A percentile compares a stretch with the other conserved stretches of the same genome.
Conservation (phyloP, 768 basidiomycete genomes). For the Termitomyces eurrhizus region DNA sequence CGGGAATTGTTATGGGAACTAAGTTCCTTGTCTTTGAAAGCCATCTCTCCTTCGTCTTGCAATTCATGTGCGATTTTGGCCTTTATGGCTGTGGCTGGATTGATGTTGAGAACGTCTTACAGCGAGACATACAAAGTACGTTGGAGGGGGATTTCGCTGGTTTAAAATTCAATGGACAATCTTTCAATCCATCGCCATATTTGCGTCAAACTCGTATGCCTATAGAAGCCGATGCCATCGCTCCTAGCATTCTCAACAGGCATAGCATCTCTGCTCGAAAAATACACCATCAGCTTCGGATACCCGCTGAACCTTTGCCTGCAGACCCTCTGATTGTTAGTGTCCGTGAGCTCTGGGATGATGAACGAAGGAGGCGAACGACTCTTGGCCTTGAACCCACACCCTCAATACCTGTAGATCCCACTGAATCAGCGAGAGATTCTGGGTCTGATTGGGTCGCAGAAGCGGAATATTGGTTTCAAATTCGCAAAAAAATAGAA, state of each 20-base stretch:
- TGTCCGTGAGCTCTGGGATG: slow-evolving; percentile 94
- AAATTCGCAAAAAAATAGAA: slow-evolving; percentile 60
- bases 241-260: slow-evolving; percentile 88
- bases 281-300: slow-evolving; percentile 62
- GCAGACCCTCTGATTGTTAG: slow-evolving; percentile 78
- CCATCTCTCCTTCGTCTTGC: slow-evolving; percentile 83
- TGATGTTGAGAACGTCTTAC: slow-evolving; percentile 64
- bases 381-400: slow-evolving; percentile 68
- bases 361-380: slow-evolving; percentile 76
- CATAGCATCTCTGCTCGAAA: slow-evolving; percentile 57
- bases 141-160: slow-evolving; percentile 31
- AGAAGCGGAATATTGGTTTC: slow-evolving; percentile 74
- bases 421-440: slow-evolving; percentile 58
- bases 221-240: slow-evolving; percentile 81
- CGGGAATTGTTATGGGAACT: slow-evolving; percentile 78
- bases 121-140: slow-evolving; percentile 37
- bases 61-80: slow-evolving; percentile 94
- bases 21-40: slow-evolving; percentile 83
- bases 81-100: slow-evolving; percentile 93
- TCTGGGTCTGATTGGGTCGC: slow-evolving; percentile 62
- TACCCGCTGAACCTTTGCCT: slow-evolving; percentile 49
- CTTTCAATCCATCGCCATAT: slow-evolving; percentile 51
- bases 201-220: slow-evolving; percentile 61
- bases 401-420: slow-evolving; percentile 68
- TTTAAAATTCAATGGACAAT: slow-evolving; percentile 13